phyloP scores from a whole-genome alignment of 352 stramenopile genomes.

The Phytophthora megakarya region DNA sequence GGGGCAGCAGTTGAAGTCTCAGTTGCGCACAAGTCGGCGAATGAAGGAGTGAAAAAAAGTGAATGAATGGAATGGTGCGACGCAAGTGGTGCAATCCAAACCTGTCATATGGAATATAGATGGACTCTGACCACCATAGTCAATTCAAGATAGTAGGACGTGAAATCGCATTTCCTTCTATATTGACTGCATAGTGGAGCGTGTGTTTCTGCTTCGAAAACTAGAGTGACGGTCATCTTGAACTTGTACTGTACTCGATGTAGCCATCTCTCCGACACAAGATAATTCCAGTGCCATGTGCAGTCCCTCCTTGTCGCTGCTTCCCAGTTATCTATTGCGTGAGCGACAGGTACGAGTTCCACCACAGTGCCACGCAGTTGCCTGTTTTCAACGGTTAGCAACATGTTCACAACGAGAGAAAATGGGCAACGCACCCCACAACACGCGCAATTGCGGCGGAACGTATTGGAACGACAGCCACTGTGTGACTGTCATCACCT shows the following conservation, averaged over 20 bases:
- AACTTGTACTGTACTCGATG: conserved; percentile 18
- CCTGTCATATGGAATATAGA: conserved; percentile 2
- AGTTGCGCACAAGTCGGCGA: conserved; percentile 11
- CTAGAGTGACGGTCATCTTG: conserved; percentile 24
- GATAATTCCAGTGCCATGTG: conserved; percentile 30
- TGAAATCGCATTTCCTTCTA: conserved; percentile 1
- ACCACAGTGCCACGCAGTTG: conserved; percentile 75
- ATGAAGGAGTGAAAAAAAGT: conserved; percentile 10
- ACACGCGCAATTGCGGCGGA: conserved; percentile 66
- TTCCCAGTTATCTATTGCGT: conserved; percentile 45
- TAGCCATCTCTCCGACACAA: conserved; percentile 28
- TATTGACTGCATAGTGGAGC: conserved; percentile 2
- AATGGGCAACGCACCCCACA: conserved; percentile 64
- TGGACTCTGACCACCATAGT: neutral
- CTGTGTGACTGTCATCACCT: conserved; percentile 72
- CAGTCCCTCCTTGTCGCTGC: neutral
- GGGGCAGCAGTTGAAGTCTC: neutral
- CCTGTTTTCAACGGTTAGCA: conserved; percentile 40
- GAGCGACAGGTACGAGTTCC: conserved; percentile 82
- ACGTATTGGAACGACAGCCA: conserved; percentile 81
- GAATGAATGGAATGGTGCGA: conserved; percentile 23
- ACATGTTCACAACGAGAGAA: conserved; percentile 9
- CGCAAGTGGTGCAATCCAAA: neutral
- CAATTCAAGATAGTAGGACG: neutral
- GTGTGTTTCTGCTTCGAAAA: neutral